Percentiles rank a stretch among this genome's conserved stretches.
Evolutionary conservation across 805 yeast species (phyloP).

Genomic region (Lipomyces mesembrius): DNA sequence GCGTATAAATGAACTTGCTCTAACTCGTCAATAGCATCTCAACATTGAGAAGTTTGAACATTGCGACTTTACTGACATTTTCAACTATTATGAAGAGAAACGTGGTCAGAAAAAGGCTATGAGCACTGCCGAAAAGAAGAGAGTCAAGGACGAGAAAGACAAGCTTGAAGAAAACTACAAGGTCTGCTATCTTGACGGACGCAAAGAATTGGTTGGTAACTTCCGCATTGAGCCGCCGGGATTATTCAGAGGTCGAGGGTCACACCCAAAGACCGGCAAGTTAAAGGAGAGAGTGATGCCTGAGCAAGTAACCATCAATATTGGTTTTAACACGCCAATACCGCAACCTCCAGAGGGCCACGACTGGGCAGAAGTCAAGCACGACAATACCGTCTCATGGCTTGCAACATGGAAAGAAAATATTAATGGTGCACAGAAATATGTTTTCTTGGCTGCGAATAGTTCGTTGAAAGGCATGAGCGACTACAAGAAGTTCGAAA

Average conservation of each 20-base stretch:
- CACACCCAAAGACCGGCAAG: conserved; percentile 94
- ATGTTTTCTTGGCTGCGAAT: conserved; percentile 88
- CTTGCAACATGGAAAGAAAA: conserved; percentile 97
- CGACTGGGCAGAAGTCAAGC: conserved; percentile 84
- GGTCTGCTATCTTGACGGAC: conserved; percentile 79
- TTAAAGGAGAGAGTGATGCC: conserved; percentile 84
- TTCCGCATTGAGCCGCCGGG: conserved; percentile 97
- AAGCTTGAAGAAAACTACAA: conserved; percentile 78
- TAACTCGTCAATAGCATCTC: conserved; percentile 41
- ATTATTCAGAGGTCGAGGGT: conserved; percentile 92
- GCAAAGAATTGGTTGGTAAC: conserved; percentile 90
- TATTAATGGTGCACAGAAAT: conserved; percentile 78
- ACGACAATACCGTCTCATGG: conserved; percentile 93
- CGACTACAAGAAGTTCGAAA: conserved; percentile 89
- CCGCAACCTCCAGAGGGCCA: conserved; percentile 90
- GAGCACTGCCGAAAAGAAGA: conserved; percentile 75
- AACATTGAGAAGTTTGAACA: conserved; percentile 61
- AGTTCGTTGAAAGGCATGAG: conserved; percentile 90
- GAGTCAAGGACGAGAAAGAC: conserved; percentile 71
- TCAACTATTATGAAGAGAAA: conserved; percentile 66
- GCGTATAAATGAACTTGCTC: background rate
- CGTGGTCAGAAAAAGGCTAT: conserved; percentile 74
- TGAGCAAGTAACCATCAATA: conserved; percentile 84
- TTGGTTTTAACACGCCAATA: conserved; percentile 69
- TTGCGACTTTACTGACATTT: conserved; percentile 80